Percentiles rank a stretch among this genome's conserved stretches.
Conservation (phyloP, 305 asterid genomes). For the Fraxinus floribunda region DNA sequence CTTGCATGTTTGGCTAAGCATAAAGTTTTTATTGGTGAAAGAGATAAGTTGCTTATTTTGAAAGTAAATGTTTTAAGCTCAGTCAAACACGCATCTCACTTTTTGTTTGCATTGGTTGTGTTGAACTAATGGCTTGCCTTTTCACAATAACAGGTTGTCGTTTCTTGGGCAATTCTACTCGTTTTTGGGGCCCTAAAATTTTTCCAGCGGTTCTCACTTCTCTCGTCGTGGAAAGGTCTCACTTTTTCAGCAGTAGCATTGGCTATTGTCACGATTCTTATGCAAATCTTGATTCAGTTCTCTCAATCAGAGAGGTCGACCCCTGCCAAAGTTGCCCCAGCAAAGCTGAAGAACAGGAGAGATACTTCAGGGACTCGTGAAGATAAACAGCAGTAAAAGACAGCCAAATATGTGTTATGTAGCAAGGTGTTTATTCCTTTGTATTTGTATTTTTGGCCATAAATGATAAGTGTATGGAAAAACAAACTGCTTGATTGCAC, state of each 20-base stretch:
- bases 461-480: neutral
- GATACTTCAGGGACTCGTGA: slow-evolving; percentile 21
- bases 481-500: neutral
- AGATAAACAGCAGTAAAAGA: slow-evolving; percentile 23
- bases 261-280: slow-evolving; percentile 38
- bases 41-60: neutral
- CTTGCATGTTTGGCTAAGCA: neutral
- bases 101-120: neutral
- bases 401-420: neutral
- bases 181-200: slow-evolving; percentile 37
- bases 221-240: slow-evolving; percentile 52
- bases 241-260: slow-evolving; percentile 34
- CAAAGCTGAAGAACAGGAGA: neutral
- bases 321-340: slow-evolving; percentile 27
- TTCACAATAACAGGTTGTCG: slow-evolving; percentile 59
- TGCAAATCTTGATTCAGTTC: slow-evolving; percentile 52
- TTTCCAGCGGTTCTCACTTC: slow-evolving; percentile 39
- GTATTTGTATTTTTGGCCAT: slow-evolving; percentile 6
- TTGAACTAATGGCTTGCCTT: slow-evolving; percentile 9
- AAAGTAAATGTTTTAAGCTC: neutral
- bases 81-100: neutral
- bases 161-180: slow-evolving; percentile 48
- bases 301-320: slow-evolving; percentile 53
- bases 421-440: neutral
- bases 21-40: neutral